Conservation (phyloP, 305 asterid species). For the Fraxinus ornus region DNA sequence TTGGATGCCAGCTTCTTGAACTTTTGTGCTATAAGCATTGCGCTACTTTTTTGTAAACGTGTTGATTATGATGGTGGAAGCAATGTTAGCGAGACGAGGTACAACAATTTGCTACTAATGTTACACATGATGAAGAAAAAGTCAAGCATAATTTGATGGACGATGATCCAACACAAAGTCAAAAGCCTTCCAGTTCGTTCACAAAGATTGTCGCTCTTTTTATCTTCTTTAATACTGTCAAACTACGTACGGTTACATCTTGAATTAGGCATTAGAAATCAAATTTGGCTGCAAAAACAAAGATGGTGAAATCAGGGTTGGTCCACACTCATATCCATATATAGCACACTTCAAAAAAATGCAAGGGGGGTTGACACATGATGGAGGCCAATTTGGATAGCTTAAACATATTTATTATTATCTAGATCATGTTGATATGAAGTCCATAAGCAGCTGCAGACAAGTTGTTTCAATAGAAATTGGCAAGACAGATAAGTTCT, state of each 20-base stretch:
- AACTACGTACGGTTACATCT: not conserved
- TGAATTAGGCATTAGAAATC: not conserved
- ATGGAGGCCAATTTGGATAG: not conserved
- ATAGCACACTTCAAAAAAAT: not conserved
- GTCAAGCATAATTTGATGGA: not conserved
- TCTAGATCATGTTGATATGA: not conserved
- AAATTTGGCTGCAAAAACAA: not conserved
- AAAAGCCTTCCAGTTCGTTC: not conserved
- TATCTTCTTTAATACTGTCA: not conserved
- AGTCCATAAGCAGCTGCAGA: not conserved
- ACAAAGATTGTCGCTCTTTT: not conserved
- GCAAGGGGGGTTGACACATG: not conserved
- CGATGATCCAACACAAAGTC: not conserved
- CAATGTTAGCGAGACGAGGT: no score
- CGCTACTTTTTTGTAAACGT: not conserved
- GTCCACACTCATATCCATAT: not conserved
- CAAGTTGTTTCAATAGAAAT: not conserved
- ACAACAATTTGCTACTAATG: not conserved
- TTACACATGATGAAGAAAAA: not conserved
- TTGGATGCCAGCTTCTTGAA: not conserved
- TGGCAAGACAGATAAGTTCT: not conserved
- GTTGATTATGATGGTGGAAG: not conserved
- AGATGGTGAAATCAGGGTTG: not conserved
- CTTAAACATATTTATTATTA: not conserved
- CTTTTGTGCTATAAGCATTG: not conserved